Conservation (phyloP, 176 grass and related monocot species). For the Triticum monococcum region DNA sequence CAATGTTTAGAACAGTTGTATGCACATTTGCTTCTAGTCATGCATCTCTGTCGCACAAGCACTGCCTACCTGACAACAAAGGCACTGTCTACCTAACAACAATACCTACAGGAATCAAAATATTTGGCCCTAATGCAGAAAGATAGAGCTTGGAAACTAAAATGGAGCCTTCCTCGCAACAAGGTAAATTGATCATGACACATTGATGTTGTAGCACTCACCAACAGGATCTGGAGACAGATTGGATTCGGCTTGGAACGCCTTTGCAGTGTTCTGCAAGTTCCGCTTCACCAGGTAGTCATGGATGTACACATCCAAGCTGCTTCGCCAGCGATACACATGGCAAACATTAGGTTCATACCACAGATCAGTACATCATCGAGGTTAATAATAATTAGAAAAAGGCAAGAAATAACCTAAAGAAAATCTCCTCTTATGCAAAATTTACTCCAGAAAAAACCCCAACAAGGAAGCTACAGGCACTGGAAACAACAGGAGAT, state of each 20-base stretch:
- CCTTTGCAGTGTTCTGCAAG: slow-evolving; percentile 59
- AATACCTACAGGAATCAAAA: not conserved
- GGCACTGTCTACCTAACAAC: not conserved
- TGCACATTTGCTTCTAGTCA: not conserved
- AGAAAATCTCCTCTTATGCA: not conserved
- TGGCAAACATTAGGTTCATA: not conserved
- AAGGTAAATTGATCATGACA: not conserved
- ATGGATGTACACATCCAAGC: slow-evolving; percentile 78
- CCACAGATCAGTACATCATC: not conserved
- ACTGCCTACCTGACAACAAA: not conserved
- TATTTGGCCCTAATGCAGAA: slow-evolving; percentile 5
- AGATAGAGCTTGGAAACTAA: not conserved
- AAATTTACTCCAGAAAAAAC: not conserved
- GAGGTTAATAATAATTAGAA: not conserved
- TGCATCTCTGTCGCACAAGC: not conserved
- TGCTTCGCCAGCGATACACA: slow-evolving; percentile 34
- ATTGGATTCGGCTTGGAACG: slow-evolving; percentile 59
- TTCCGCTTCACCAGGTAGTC: slow-evolving; percentile 76
- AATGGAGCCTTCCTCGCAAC: not conserved
- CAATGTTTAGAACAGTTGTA: not conserved
- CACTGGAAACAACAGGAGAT: not conserved
- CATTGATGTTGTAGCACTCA: slow-evolving; percentile 29
- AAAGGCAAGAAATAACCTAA: not conserved
- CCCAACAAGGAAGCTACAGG: not conserved
- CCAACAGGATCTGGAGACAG: slow-evolving; percentile 62